Conservation (phyloP, 2,329 filamentous ascomycete species). For the Phyllosticta citriasiana region DNA sequence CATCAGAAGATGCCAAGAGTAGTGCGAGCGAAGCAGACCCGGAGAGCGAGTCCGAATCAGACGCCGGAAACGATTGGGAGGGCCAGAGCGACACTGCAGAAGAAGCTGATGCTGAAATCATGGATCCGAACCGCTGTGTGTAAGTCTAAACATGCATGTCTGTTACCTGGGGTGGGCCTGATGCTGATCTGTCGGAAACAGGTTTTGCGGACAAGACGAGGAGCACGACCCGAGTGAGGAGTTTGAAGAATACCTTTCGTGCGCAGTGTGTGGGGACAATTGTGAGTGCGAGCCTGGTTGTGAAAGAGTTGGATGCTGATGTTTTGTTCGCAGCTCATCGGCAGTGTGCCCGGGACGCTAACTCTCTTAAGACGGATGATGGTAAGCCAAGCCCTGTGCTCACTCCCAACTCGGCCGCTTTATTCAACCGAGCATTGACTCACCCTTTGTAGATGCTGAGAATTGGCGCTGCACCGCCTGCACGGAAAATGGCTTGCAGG, state of each 20-base stretch:
- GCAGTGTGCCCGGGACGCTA: conserved; percentile 72
- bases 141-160: conserved; percentile 31
- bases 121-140: conserved; percentile 53
- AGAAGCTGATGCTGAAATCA: conserved; percentile 46
- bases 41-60: conserved; percentile 38
- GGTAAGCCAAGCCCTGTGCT: conserved; percentile 41
- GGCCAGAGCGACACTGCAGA: conserved; percentile 44
- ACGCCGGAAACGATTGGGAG: conserved; percentile 47
- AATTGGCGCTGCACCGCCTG: conserved; percentile 55
- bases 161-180: conserved; percentile 19
- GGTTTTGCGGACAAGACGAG: conserved; percentile 76
- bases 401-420: conserved; percentile 7
- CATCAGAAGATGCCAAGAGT: conserved; percentile 25
- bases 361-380: conserved; percentile 50
- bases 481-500: conserved; percentile 41
- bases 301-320: conserved; percentile 25
- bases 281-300: conserved; percentile 46
- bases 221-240: conserved; percentile 74
- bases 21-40: conserved; percentile 28
- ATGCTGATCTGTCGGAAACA: conserved; percentile 24
- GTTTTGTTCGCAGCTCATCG: conserved; percentile 62
- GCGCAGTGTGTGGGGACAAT: conserved; percentile 68
- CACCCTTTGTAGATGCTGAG: conserved; percentile 38
- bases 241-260: conserved; percentile 69
- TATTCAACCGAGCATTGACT: conserved; percentile 9